Base-by-base conservation (phyloP, 768 basidiomycete genomes). In the Vararia minispora region DNA sequence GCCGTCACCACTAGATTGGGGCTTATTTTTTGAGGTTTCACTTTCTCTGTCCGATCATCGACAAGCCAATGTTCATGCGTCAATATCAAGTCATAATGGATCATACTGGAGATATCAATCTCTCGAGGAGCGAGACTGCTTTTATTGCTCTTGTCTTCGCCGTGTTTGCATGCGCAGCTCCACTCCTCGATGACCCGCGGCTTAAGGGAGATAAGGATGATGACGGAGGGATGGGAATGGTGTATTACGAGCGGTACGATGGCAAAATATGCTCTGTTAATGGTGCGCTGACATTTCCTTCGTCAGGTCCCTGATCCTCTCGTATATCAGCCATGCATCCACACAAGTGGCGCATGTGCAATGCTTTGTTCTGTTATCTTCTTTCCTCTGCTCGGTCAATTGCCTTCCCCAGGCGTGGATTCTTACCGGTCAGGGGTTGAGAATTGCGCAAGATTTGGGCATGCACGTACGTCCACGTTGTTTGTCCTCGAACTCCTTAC, bases 381-480 rank as follows among this genome's bases (percentile, higher is more conserved):
- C 88, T 2, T 92, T 90, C 64, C 66, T 94, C 43, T 91, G 89
- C 54, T 89, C 88, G 38, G 71, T 92, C 49, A 94, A 94, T 53
- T 90, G 89, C 54, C 72, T 94, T 36, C 90, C 90, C 3, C 90
- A 91, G 60, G 87, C 89, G 22, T 94, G 90, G 90, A 74, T 92
- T 45, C 69, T 91, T 41, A 74, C 90, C 39, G 90, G 90, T 29
- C 90, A 92, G 57, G 90, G 86, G 17, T 76, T 94, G 33, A 76
- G 90, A 42, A 77, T 77, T 42, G 89, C 84, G 3, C 90, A 92
- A 58, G 90, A 94, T 62, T 67, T 92, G 28, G 90, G 90, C 31
- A 71, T 94, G 49, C 90, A 92, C 63, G 88, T 91, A 62, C 67
- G 86, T 56, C 34, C 36, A 24, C 30, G 16, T 26, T 23, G 40